Conservation (phyloP, 75 land plant genomes). For the Selaginella moellendorffii region DNA sequence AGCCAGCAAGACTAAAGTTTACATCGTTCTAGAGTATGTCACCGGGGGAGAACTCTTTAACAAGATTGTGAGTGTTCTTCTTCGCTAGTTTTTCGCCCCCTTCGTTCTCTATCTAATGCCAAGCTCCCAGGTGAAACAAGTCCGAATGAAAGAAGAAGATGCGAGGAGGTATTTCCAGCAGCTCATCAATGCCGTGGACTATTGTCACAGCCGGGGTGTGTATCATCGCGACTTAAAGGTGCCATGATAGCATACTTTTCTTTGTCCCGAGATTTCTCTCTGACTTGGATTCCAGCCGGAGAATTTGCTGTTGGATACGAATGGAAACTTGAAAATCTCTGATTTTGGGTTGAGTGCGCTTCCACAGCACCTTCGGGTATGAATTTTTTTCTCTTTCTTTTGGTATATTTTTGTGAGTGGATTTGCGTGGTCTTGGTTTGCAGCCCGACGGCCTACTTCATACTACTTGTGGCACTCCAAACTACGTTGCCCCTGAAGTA, state of each 20-base stretch:
- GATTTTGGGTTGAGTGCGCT: background rate
- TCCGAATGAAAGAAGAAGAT: background rate
- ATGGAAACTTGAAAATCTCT: background rate
- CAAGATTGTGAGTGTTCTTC: slow-evolving; percentile 8
- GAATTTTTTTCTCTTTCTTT: background rate
- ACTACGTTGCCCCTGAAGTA: background rate
- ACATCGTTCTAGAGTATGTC: slow-evolving; percentile 13
- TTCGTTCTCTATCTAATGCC: no score
- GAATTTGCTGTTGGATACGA: background rate
- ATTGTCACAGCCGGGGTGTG: background rate
- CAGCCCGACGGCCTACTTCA: background rate
- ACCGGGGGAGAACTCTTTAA: slow-evolving; percentile 11
- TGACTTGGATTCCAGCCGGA: background rate
- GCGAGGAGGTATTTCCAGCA: background rate
- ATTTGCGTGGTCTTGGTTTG: background rate
- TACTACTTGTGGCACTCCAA: background rate
- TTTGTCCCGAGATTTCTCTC: background rate
- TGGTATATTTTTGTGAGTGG: background rate
- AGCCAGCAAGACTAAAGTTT: slow-evolving; percentile 15
- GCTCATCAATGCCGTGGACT: background rate
- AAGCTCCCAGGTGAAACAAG: background rate
- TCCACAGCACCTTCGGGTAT: background rate
- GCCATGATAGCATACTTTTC: background rate
- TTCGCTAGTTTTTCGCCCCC: no score
- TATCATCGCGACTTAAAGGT: background rate